Percentiles rank a stretch among this genome's conserved stretches.
Evolutionary conservation across 306 rosid genomes (phyloP).

Genomic region (Geum urbanum): DNA sequence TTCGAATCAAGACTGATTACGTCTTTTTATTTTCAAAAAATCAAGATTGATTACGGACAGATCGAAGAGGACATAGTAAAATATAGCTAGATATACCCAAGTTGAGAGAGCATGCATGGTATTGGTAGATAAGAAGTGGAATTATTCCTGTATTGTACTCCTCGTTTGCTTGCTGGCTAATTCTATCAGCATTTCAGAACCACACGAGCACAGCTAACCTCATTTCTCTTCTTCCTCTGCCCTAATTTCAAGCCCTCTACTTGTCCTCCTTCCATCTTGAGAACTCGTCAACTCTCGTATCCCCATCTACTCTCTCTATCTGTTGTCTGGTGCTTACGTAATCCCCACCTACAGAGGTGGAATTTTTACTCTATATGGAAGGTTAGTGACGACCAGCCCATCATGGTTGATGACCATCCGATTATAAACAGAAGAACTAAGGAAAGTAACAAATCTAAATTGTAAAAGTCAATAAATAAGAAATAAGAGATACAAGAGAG

Average conservation of each 20-base stretch:
- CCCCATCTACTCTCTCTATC: background rate
- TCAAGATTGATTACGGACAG: too few species aligned
- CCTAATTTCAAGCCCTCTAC: background rate
- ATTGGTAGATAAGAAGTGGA: conserved; percentile 13
- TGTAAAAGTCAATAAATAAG: background rate
- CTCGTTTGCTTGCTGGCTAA: background rate
- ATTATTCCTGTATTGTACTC: background rate
- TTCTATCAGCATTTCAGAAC: conserved; percentile 30
- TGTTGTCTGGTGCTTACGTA: conserved; percentile 1
- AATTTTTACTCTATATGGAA: background rate
- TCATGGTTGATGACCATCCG: background rate
- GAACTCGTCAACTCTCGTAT: background rate
- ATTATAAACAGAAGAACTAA: background rate
- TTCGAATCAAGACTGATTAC: too few species aligned
- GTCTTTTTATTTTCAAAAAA: too few species aligned
- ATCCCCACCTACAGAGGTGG: background rate
- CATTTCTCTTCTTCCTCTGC: background rate
- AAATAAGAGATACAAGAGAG: background rate
- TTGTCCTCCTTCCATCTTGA: background rate
- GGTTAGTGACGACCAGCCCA: background rate
- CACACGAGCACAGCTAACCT: conserved; percentile 34
- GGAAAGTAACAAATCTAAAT: background rate
- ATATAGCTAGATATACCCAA: too few species aligned
- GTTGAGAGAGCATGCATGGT: background rate
- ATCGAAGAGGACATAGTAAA: too few species aligned